A percentile compares a stretch with the other conserved stretches of the same genome.
Conservation (phyloP, 257 asterid species). For the Striga asiatica region DNA sequence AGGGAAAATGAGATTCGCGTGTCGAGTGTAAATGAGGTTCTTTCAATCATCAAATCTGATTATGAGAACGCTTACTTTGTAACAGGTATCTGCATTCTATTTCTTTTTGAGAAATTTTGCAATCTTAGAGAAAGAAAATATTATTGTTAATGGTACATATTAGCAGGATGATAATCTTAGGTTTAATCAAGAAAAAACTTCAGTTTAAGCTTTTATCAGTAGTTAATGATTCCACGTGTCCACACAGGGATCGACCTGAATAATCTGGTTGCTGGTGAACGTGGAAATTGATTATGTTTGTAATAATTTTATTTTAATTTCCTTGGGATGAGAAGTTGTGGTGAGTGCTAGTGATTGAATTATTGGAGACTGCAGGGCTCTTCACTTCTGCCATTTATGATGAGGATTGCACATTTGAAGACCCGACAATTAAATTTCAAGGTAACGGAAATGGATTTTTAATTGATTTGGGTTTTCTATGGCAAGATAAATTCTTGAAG, state of each 20-base stretch:
- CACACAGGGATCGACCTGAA: too few species aligned
- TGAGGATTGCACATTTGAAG: slow-evolving; percentile 74
- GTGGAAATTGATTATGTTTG: too few species aligned
- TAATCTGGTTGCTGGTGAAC: background rate
- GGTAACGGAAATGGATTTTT: too few species aligned
- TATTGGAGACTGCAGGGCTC: slow-evolving; percentile 26
- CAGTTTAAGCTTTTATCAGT: too few species aligned
- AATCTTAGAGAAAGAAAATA: background rate
- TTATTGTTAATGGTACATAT: too few species aligned
- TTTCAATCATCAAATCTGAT: slow-evolving; percentile 49
- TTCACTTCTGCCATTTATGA: slow-evolving; percentile 67
- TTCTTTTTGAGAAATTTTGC: background rate
- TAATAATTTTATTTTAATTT: too few species aligned
- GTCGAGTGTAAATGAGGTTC: slow-evolving; percentile 41
- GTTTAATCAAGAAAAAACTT: too few species aligned
- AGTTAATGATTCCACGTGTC: too few species aligned
- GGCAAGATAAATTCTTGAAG: too few species aligned
- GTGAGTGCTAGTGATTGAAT: slow-evolving; percentile 12
- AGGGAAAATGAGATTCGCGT: slow-evolving; percentile 24
- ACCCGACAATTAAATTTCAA: slow-evolving; percentile 71
- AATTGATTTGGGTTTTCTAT: too few species aligned
- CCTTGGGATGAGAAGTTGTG: too few species aligned
- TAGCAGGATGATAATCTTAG: too few species aligned
- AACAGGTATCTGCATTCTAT: slow-evolving; percentile 36
- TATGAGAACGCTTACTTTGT: slow-evolving; percentile 72